Conservation (phyloP, 2,329 filamentous ascomycete genomes). For the Hypoxylon sp. region DNA sequence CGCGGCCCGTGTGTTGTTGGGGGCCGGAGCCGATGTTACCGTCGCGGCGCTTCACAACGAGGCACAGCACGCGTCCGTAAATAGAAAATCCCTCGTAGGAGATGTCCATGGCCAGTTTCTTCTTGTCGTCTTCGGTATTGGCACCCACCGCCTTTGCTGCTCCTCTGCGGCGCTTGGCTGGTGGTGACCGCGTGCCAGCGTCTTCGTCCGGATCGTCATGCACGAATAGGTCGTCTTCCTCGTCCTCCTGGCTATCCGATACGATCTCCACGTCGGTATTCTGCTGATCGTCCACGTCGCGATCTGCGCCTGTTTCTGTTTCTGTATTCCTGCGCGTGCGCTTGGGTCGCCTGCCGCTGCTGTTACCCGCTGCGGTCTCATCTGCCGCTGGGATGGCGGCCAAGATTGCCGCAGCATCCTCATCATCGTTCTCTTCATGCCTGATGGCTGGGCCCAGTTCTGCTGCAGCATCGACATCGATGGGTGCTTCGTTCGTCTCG, state of each 20-base stretch:
- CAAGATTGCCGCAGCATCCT: slow-evolving; percentile 65
- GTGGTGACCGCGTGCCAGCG: slow-evolving; percentile 57
- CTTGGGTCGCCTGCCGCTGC: slow-evolving; percentile 49
- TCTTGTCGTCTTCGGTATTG: slow-evolving; percentile 70
- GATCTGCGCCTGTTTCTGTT: slow-evolving; percentile 40
- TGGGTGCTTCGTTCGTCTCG: slow-evolving; percentile 65
- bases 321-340: slow-evolving; percentile 51
- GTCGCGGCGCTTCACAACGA: slow-evolving; percentile 85
- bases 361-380: slow-evolving; percentile 46
- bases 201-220: slow-evolving; percentile 53
- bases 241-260: slow-evolving; percentile 55
- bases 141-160: slow-evolving; percentile 45
- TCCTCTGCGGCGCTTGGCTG: slow-evolving; percentile 61
- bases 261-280: slow-evolving; percentile 52
- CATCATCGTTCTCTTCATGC: slow-evolving; percentile 72
- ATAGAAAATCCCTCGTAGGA: slow-evolving; percentile 97
- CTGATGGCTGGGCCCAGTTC: slow-evolving; percentile 56
- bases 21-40: slow-evolving; percentile 57
- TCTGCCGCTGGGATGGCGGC: slow-evolving; percentile 65
- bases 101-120: slow-evolving; percentile 88
- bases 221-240: slow-evolving; percentile 52
- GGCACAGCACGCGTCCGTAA: slow-evolving; percentile 90
- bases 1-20: slow-evolving; percentile 50
- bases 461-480: slow-evolving; percentile 61
- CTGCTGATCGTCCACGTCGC: slow-evolving; percentile 47